Conservation (phyloP, 2,329 filamentous ascomycete species). For the Alternaria viburni region DNA sequence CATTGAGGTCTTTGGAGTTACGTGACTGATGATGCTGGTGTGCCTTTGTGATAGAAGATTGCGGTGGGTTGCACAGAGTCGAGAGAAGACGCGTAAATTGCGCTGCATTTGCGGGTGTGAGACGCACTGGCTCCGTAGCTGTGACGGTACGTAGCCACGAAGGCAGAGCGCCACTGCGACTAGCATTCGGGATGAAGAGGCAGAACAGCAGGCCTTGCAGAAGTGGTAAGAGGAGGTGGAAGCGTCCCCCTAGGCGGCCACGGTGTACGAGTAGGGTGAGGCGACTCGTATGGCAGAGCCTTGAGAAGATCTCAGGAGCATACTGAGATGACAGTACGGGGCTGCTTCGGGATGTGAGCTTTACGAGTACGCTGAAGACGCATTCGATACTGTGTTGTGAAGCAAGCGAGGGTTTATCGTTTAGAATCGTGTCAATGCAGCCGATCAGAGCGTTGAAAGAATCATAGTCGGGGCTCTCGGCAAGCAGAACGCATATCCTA, state of each 20-base stretch:
- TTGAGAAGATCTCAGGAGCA: constrained; percentile 57
- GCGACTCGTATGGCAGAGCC: constrained; percentile 61
- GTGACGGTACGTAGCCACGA: constrained; percentile 37
- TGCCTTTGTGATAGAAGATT: constrained; percentile 58
- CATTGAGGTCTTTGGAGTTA: constrained; percentile 56
- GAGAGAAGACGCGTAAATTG: constrained; percentile 63
- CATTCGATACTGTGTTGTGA: constrained; percentile 55
- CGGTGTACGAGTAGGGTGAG: constrained; percentile 64
- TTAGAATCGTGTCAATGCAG: constrained; percentile 55
- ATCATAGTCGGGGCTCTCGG: constrained; percentile 60
- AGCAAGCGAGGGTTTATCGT: constrained; percentile 45
- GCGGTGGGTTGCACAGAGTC: constrained; percentile 67
- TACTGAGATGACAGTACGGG: constrained; percentile 31
- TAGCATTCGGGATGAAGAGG: constrained; percentile 58
- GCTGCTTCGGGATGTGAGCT: constrained; percentile 41
- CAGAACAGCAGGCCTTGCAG: constrained; percentile 62
- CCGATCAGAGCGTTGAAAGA: constrained; percentile 59
- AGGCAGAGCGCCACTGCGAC: constrained; percentile 34
- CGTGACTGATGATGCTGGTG: constrained; percentile 39
- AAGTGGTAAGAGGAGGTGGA: constrained; percentile 63
- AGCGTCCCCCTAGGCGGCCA: constrained; percentile 64
- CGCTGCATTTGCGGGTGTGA: constrained; percentile 54
- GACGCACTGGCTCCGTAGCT: constrained; percentile 18
- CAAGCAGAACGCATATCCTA: constrained; percentile 28
- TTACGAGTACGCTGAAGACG: constrained; percentile 45